A percentile compares a stretch with the other conserved stretches of the same genome.
phyloP scores from a whole-genome alignment of 257 asterid genomes.

The Coffea eugenioides region DNA sequence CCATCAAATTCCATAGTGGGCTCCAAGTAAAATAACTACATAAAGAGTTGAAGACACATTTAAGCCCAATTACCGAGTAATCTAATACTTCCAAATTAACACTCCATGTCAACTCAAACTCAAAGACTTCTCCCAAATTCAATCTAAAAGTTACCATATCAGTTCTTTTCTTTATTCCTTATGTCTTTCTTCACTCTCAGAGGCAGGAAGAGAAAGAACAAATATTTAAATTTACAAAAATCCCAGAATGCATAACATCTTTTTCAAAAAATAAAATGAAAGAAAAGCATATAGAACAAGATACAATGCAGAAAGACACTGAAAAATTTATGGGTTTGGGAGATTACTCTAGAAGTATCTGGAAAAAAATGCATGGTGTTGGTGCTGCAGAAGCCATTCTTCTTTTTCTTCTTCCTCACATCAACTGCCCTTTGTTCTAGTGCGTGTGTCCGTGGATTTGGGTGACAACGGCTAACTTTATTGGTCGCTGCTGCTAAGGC shows the following conservation, averaged over 20 bases:
- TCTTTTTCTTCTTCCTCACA: conserved; percentile 1
- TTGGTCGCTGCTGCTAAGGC: background rate
- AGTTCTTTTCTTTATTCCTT: background rate
- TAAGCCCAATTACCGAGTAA: no score
- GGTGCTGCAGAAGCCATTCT: conserved; percentile 2
- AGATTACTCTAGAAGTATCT: background rate
- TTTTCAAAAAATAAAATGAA: background rate
- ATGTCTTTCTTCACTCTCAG: no score
- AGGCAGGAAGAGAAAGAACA: no score
- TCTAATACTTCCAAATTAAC: no score
- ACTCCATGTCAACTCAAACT: background rate
- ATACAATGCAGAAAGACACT: background rate
- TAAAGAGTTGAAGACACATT: background rate
- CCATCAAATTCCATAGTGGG: background rate
- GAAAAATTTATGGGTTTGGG: background rate
- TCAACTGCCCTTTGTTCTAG: background rate
- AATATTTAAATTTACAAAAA: background rate
- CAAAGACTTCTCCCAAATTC: background rate
- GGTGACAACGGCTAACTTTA: background rate
- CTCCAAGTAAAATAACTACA: background rate
- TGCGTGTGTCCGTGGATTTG: background rate
- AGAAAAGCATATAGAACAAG: background rate
- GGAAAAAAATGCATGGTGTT: background rate
- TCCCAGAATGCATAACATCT: background rate
- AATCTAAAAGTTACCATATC: background rate